Base-by-base conservation (phyloP, 2,329 filamentous ascomycete species). In the Talaromyces sp. region DNA sequence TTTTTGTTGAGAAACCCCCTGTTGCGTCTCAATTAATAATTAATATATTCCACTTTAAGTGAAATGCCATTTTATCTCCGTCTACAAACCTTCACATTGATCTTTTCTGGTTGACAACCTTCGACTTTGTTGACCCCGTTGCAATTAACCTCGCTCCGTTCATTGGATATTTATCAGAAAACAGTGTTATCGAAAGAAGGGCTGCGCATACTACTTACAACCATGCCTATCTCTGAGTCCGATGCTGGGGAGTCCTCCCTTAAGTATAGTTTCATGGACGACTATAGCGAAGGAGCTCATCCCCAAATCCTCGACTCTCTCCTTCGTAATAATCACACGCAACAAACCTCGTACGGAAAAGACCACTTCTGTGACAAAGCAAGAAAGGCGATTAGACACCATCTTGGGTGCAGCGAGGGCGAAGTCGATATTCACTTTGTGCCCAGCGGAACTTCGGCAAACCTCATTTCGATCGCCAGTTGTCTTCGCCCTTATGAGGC, bases 251-350 rank as follows among this genome's bases (percentile, higher is more conserved):
- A 53, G 22, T 1, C 22, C 9, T 8, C 17, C 17, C 8, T 53
- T 4, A 53, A 19, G 27, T 82, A 82, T 66, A 81, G 78, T 68
- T 79, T 83, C 60, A 72, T 80, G 54, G 81, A 83, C 65, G 81
- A 83, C 64, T 83, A 83, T 66, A 81, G 79, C 68, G 80, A 83
- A 62, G 81, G 81, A 39, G 81, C 80, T 0, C 81, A 83, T 62
- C 81, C 81, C 5, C 72, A 75, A n/a, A 70, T 83, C 3, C 74
- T 83, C 30, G 75, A 81, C 52, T 79, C 80, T 10, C 71, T 83
- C 1, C 66, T 81, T 17, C 67, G 72, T 33, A 78, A 75, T 66
- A 83, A 82, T 59, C 66, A 67, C 3, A 74, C 75, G 0, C 81
- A 82, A 56, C 78, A 83, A 65, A 68, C 73, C 6, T 77, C 80